A percentile compares a stretch with the other conserved stretches of the same genome.
Evolutionary conservation across 768 basidiomycete species (phyloP).

Genomic region (Artomyces pyxidatus): DNA sequence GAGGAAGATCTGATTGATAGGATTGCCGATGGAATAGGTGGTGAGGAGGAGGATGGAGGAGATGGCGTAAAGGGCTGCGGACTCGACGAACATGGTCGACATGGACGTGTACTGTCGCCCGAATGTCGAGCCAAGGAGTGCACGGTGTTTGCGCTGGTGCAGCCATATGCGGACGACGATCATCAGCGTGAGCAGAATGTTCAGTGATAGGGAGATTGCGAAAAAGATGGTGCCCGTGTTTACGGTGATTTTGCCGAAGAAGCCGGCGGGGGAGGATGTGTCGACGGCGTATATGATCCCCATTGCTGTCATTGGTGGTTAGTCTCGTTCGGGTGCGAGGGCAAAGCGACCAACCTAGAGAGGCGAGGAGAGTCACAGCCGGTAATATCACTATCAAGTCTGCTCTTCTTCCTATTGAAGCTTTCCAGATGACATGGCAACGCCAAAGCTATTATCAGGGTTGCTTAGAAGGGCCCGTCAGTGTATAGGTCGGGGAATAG

Average conservation of each 20-base stretch:
- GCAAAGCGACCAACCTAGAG: background rate
- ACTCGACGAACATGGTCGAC: too few relatives aligned
- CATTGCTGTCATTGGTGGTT: slow-evolving; percentile 24
- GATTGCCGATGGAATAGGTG: too few relatives aligned
- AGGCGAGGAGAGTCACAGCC: background rate
- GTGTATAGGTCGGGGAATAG: background rate
- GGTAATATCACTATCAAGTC: background rate
- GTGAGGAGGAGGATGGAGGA: too few relatives aligned
- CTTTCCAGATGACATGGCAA: background rate
- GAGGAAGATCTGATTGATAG: too few relatives aligned
- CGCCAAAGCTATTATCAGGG: background rate
- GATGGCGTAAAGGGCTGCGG: too few relatives aligned
- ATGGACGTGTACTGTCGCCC: too few relatives aligned
- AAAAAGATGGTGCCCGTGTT: slow-evolving; percentile 33
- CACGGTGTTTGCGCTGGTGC: too few relatives aligned
- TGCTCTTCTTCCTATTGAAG: background rate
- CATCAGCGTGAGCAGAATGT: slow-evolving; percentile 34
- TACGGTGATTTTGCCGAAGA: slow-evolving; percentile 28
- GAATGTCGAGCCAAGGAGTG: too few relatives aligned
- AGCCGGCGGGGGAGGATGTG: slow-evolving; percentile 33
- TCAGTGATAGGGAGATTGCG: slow-evolving; percentile 31
- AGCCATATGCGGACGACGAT: slow-evolving; percentile 28
- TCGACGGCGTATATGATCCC: slow-evolving; percentile 36
- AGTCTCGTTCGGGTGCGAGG: background rate
- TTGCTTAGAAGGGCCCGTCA: background rate